Evolutionary conservation across 345 rosid genomes (phyloP).

Genomic region (Passiflora organensis): DNA sequence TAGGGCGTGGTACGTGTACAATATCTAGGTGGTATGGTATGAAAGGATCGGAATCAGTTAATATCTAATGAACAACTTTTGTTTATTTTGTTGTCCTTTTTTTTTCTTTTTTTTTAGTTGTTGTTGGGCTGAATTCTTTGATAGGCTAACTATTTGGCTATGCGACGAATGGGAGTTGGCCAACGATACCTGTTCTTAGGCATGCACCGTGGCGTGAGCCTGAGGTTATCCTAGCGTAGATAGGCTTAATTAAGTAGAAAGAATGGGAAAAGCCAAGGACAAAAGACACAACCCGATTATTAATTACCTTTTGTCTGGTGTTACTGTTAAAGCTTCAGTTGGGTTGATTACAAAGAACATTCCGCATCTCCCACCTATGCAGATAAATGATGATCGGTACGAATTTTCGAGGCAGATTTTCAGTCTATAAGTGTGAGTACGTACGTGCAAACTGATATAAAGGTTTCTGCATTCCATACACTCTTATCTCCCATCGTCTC

Average conservation of each 20-base stretch:
- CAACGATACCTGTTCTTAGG: constrained; percentile 20
- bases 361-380: constrained; percentile 19
- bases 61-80: too few species aligned
- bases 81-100: not conserved
- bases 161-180: constrained; percentile 9
- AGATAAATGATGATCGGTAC: constrained; percentile 23
- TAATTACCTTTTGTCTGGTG: constrained; percentile 25
- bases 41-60: too few species aligned
- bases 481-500: not conserved
- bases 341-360: constrained; percentile 33
- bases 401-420: constrained; percentile 3
- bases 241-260: constrained; percentile 14
- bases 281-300: constrained; percentile 18
- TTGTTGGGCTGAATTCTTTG: not conserved
- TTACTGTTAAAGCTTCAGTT: constrained; percentile 9
- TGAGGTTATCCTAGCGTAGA: constrained; percentile 44
- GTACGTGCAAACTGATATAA: not conserved
- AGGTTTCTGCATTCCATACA: not conserved
- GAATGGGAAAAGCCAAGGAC: constrained; percentile 14
- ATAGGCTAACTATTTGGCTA: not conserved
- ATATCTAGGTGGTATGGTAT: too few species aligned
- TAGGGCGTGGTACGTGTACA: too few species aligned
- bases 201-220: constrained; percentile 39
- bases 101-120: not conserved
- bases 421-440: not conserved